Conservation (phyloP, 176 grass and related monocot species). For the Phragmites australis region DNA sequence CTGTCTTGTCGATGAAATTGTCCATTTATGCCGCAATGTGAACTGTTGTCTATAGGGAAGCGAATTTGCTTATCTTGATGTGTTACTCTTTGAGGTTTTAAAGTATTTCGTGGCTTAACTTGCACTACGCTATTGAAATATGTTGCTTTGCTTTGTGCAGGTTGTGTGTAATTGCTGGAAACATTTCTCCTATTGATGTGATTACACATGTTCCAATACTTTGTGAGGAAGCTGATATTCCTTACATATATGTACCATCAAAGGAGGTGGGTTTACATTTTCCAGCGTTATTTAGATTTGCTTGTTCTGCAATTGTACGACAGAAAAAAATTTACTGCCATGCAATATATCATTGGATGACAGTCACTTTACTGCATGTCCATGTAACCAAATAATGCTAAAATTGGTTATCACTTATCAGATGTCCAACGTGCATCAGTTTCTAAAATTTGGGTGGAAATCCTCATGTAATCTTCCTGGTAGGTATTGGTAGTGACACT, state of each 20-base stretch:
- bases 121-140: background rate
- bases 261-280: conserved; percentile 48
- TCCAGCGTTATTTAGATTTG: background rate
- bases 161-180: conserved; percentile 89
- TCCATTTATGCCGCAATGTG: background rate
- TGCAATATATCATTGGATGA: background rate
- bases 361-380: background rate
- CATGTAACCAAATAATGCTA: background rate
- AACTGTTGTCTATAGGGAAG: background rate
- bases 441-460: background rate
- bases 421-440: background rate
- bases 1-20: background rate
- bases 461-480: background rate
- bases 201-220: conserved; percentile 92
- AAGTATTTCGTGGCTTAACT: conserved; percentile 5
- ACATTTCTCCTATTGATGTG: conserved; percentile 94
- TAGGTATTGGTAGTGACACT: background rate
- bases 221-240: conserved; percentile 78
- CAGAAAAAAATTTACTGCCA: background rate
- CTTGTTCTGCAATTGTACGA: background rate
- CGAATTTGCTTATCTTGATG: background rate
- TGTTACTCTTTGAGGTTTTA: background rate
- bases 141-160: conserved; percentile 33
- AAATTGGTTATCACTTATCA: background rate
- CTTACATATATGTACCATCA: conserved; percentile 80